Evolutionary conservation across 2,329 filamentous ascomycete species (phyloP).

Genomic region (Fragosphaeria purpurea): DNA sequence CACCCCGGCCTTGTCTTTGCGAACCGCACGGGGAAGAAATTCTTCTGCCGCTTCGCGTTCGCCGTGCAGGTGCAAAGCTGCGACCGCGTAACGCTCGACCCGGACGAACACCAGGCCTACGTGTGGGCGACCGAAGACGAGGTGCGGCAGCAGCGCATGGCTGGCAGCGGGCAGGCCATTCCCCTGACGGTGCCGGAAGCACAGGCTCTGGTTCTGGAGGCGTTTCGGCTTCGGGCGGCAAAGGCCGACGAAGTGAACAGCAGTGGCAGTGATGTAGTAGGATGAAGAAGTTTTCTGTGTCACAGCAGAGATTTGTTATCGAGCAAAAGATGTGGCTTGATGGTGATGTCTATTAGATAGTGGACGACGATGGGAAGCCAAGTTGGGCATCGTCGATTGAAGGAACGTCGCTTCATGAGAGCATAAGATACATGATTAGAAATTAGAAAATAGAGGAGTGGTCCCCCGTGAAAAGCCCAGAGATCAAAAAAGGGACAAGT

Average conservation of each 20-base stretch:
- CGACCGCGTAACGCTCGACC: slow-evolving; percentile 16
- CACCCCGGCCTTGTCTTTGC: slow-evolving; percentile 15
- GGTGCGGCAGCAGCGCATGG: slow-evolving; percentile 12
- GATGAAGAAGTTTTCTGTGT: background rate
- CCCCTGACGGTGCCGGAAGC: slow-evolving; percentile 3
- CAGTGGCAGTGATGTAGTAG: no score
- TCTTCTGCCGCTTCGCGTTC: slow-evolving; percentile 19
- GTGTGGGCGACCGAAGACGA: slow-evolving; percentile 27
- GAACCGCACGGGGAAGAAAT: slow-evolving; percentile 14
- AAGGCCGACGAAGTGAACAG: background rate
- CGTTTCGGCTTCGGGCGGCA: slow-evolving; percentile 6
- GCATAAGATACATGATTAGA: background rate
- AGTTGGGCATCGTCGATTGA: background rate
- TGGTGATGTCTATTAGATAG: no score
- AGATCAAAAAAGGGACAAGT: no score
- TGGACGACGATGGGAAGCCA: no score
- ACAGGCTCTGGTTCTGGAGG: slow-evolving; percentile 8
- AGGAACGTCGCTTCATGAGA: background rate
- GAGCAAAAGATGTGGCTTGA: no score
- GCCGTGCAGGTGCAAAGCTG: slow-evolving; percentile 15
- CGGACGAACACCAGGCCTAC: slow-evolving; percentile 23
- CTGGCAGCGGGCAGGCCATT: background rate
- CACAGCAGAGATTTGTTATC: background rate
- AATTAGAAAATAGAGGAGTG: slow-evolving; percentile 3
- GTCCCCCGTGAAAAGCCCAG: no score